These are phyloP conservation scores for Aspergillus jensenii DNA, from an alignment of 2,329 filamentous ascomycete species.

Conservation along the genomic window DNA sequence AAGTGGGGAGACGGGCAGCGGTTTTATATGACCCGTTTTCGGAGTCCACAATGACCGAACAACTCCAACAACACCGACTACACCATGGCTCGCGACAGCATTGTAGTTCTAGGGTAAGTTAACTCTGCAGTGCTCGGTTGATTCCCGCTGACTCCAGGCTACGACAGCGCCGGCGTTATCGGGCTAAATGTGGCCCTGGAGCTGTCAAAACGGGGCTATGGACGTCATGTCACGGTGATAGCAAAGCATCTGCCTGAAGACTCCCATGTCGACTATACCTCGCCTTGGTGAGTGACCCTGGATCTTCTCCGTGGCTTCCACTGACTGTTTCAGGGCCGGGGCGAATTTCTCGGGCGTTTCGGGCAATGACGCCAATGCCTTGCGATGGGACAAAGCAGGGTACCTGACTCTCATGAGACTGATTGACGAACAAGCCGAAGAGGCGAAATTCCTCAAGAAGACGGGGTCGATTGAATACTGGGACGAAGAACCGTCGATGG, in stretches of 20 bases:
- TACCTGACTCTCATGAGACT: conserved; percentile 36
- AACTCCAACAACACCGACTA: background rate
- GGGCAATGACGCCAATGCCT: conserved; percentile 41
- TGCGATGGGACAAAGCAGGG: conserved; percentile 44
- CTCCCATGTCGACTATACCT: conserved; percentile 41
- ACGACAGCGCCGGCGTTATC: conserved; percentile 10
- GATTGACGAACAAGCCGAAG: conserved; percentile 32
- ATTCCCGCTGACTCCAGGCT: background rate
- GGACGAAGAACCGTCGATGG: conserved; percentile 39
- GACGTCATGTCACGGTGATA: conserved; percentile 32
- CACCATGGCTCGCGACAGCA: background rate
- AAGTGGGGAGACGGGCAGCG: too few relatives aligned
- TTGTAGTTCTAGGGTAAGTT: background rate
- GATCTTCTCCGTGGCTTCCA: background rate
- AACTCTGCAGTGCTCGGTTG: background rate
- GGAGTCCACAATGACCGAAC: too few relatives aligned
- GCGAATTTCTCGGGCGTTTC: conserved; percentile 50
- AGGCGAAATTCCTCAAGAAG: conserved; percentile 37
- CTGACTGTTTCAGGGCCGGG: conserved; percentile 34
- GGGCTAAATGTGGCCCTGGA: conserved; percentile 12
- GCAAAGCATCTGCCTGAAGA: conserved; percentile 46
- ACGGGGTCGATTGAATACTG: conserved; percentile 44
- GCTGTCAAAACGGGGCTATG: conserved; percentile 9
- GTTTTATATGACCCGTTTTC: too few relatives aligned
- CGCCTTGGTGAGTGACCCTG: conserved; percentile 34